Base-by-base conservation (phyloP, 73 alveolate genomes). In the Stentor coeruleus region DNA sequence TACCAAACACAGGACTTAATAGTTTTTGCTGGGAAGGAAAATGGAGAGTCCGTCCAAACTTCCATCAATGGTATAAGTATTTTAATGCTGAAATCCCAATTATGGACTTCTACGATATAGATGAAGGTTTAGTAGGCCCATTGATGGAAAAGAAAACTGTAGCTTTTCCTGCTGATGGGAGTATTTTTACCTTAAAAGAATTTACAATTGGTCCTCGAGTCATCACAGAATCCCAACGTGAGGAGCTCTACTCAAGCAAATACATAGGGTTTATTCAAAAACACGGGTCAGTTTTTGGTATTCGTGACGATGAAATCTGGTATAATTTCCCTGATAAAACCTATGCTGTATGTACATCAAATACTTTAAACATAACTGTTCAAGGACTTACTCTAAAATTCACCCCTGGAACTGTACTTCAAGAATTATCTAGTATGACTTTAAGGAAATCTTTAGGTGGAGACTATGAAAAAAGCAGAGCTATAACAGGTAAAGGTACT, bases 161-260 rank as follows among this genome's bases (percentile, higher is more conserved):
- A 49, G 85, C 95, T 95, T 96, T 91, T 79, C 99, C 99, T 31
- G 85, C 95, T 4, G 99, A 96, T 84, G 93, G 96, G 84, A 91
- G 97, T 0, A 87, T 94, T 4, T 81, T 92, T 37, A 77, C 79
- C 38, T 91, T 93, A 20, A 87, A 90, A 3, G 94, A 95, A 79
- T 90, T 84, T 85, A 59, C 87, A 28, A 88, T 96, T 77, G 96
- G 97, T 1, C 79, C 79, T 66, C n/a, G 40, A 66, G 37, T 66
- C 14, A 1, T 31, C n/a, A 66, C n/a, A 20, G 79, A 66, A 33
- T 14, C n/a, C 37, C 39, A 20, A 15, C 79, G 79, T 1, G 79
- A 66, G 11, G n/a, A 20, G 15, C 37, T 66, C 40, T 66, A 26
- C 2, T 26, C 79, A 20, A 66, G 79, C 79, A 20, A 31, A 0